Evolutionary conservation across 2,329 filamentous ascomycete genomes (phyloP), one percentile per base, ranked within the genome.

Genomic region (Pseudocercospora pini-densiflorae): DNA sequence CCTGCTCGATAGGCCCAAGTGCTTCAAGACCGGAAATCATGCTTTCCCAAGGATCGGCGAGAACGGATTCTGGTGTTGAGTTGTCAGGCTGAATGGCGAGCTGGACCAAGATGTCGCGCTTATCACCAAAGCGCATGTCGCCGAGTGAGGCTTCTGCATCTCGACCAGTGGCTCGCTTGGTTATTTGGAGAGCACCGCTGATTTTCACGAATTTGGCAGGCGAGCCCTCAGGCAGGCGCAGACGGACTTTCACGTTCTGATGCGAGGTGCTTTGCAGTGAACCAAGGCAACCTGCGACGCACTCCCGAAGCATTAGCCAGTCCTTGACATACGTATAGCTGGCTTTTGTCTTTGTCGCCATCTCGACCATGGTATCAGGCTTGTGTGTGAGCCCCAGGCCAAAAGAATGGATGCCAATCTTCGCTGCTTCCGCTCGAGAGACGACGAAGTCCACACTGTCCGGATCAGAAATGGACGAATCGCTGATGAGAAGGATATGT

Each of bases 251-350:
- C 64, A 96, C 95, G 76, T 98, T 98, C 78, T 98, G 95, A 78
- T 99, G 95, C n/a, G 95, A 98, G 29, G 93, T 90, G 1, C 92
- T 93, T 79, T 99, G 95, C 77, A 98, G 87, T 14, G 93, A 90
- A 55, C 95, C 95, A 29, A 99, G 83, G 75, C 94, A 98, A 51
- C 95, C 95, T 24, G 94, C 95, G 53, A 97, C 86, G 78, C 95
- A 98, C 79, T 99, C 95, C 29, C 95, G 90, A 40, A 99, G 86
- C 94, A 98, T 99, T 94, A 98, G 98, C 95, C 95, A 99, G 79
- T 99, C 95, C 81, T 98, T 99, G 72, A 99, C 94, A 75, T 98
- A 99, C 1, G 93, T 96, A 77, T 98, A 99, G 1, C 93, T 96
- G 4, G 94, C 95, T 81, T 98, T 99, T 3, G 95, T 99, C 67